Evolutionary conservation across 2,329 filamentous ascomycete species (phyloP).

Genomic region (Coniochaeta prunicola): DNA sequence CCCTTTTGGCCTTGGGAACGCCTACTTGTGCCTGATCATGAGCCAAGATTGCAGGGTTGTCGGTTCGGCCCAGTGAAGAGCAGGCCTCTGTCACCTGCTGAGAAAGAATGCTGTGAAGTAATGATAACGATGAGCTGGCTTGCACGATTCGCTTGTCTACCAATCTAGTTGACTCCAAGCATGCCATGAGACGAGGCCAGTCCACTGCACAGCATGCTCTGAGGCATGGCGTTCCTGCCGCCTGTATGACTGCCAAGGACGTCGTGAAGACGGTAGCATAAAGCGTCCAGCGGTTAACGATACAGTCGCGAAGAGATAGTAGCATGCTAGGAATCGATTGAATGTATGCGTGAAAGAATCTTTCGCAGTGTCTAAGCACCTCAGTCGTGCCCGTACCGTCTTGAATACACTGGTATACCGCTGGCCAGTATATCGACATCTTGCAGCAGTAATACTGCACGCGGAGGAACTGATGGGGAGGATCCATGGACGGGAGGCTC

Average conservation of each 20-base stretch:
- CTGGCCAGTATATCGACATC: slow-evolving; percentile 21
- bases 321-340: not conserved
- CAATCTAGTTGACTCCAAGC: not conserved
- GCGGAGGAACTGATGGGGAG: slow-evolving; percentile 7
- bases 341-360: slow-evolving; percentile 1
- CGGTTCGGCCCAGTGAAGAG: not conserved
- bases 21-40: too few relatives aligned
- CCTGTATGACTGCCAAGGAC: not conserved
- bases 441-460: slow-evolving; percentile 21
- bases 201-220: not conserved
- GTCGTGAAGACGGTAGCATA: slow-evolving; percentile 4
- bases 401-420: slow-evolving; percentile 8
- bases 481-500: not conserved
- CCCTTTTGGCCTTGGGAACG: too few relatives aligned
- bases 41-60: too few relatives aligned
- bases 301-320: not conserved
- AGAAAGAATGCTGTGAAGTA: not conserved
- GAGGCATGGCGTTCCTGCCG: not conserved
- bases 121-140: not conserved
- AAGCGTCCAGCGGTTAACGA: slow-evolving; percentile 7
- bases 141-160: not conserved
- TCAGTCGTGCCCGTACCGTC: not conserved
- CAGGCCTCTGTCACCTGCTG: not conserved
- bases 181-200: not conserved
- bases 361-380: not conserved